A percentile compares a stretch with the other conserved stretches of the same genome.
These are phyloP conservation scores for Zoysia japonica DNA, from an alignment of 176 grass and related monocot species.

Conservation along the genomic window DNA sequence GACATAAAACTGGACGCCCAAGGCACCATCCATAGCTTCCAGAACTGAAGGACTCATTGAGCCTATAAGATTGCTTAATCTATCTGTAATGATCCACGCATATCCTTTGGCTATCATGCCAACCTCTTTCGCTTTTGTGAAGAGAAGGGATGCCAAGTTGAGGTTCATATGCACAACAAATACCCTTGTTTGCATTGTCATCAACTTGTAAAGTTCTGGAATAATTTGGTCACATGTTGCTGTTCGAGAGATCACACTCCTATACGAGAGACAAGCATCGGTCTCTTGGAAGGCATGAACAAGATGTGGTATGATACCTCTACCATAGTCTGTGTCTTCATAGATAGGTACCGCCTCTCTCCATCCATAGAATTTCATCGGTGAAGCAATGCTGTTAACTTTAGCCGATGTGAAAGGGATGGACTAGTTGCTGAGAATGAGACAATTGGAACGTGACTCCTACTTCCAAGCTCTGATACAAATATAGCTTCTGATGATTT, in stretches of 20 bases:
- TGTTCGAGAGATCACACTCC: constrained; percentile 34
- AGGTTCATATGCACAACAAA: constrained; percentile 59
- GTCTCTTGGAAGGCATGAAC: constrained; percentile 50
- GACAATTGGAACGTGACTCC: constrained; percentile 50
- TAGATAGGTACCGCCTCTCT: constrained; percentile 49
- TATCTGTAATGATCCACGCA: constrained; percentile 65
- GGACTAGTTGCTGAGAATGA: constrained; percentile 65
- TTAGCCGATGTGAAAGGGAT: constrained; percentile 39
- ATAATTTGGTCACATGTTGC: constrained; percentile 32
- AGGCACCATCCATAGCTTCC: constrained; percentile 44
- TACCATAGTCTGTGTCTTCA: constrained; percentile 60
- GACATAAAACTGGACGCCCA: constrained; percentile 45
- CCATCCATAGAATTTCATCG: constrained; percentile 57
- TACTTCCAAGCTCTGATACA: constrained; percentile 53
- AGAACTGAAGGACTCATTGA: constrained; percentile 39
- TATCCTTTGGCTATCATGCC: constrained; percentile 56
- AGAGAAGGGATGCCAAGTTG: constrained; percentile 38
- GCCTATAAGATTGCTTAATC: constrained; percentile 36
- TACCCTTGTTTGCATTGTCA: constrained; percentile 56
- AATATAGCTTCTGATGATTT: constrained; percentile 51
- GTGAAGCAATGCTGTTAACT: constrained; percentile 35
- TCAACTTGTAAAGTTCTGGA: constrained; percentile 41
- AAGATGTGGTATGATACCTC: constrained; percentile 56
- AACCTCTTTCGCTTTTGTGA: constrained; percentile 46
- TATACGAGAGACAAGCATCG: constrained; percentile 42